phyloP scores from a whole-genome alignment of 2,329 filamentous ascomycete species.

The Cadophora luteo-olivacea region DNA sequence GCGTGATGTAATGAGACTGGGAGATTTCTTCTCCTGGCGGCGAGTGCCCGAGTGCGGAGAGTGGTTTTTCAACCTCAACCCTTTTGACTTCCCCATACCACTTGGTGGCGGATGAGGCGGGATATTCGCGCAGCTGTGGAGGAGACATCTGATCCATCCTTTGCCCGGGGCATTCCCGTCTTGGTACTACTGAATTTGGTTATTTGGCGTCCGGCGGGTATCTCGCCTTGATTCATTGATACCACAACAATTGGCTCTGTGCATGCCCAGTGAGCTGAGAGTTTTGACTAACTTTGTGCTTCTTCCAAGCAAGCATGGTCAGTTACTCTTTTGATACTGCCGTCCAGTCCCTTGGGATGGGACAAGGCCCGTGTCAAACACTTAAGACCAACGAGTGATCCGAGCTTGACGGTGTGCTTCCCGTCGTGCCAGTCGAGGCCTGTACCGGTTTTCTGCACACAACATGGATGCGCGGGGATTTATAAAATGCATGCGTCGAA shows the following conservation, averaged over 20 bases:
- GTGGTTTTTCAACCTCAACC: neutral
- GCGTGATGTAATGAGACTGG: neutral
- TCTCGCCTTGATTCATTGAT: neutral
- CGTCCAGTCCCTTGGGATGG: conserved; percentile 9
- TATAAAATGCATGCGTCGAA: neutral
- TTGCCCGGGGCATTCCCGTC: conserved; percentile 5
- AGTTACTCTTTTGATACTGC: neutral
- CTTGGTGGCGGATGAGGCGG: neutral
- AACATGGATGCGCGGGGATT: conserved; percentile 7
- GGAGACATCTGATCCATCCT: neutral
- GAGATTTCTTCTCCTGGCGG: neutral
- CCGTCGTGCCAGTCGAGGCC: conserved; percentile 11
- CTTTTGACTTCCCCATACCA: neutral
- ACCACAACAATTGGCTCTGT: conserved; percentile 1
- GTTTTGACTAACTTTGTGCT: neutral
- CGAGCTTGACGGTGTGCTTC: neutral
- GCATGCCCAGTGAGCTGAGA: neutral
- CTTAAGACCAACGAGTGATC: neutral
- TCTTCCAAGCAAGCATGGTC: neutral
- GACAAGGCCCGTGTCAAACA: neutral
- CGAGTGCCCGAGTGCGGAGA: neutral
- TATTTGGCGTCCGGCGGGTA: neutral
- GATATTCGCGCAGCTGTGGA: neutral
- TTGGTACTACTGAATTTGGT: neutral
- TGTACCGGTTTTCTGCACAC: conserved; percentile 4